These are phyloP conservation scores for Coemansia asiatica DNA, from an alignment of 192 early-diverging fungal genomes.

Conservation along the genomic window DNA sequence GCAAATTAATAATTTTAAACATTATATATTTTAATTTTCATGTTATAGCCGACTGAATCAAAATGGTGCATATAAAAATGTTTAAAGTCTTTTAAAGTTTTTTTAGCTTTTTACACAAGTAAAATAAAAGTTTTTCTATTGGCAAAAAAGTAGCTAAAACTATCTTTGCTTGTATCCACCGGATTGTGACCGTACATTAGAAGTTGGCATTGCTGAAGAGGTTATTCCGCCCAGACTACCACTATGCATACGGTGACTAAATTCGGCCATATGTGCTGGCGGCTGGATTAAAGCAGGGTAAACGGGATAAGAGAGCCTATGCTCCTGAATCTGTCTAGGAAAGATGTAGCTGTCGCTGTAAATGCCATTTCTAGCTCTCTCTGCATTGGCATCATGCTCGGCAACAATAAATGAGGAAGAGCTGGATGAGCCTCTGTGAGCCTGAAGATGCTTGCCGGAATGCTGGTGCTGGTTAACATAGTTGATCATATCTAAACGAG, in stretches of 20 bases:
- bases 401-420: neutral
- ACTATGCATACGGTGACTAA: neutral
- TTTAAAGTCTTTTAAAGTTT: too few species aligned
- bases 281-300: neutral
- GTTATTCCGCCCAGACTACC: neutral
- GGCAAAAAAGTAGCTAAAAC: too few species aligned
- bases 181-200: neutral
- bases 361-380: neutral
- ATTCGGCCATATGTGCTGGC: neutral
- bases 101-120: too few species aligned
- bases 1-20: too few species aligned
- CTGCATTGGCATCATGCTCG: neutral
- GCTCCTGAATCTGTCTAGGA: neutral
- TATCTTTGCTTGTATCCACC: neutral
- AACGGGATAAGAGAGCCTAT: neutral
- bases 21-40: too few species aligned
- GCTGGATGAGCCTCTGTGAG: neutral
- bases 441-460: neutral
- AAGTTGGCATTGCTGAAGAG: neutral
- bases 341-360: neutral
- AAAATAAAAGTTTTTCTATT: too few species aligned
- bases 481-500: too few species aligned
- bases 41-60: too few species aligned
- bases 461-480: conserved; percentile 3
- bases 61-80: neutral